These are phyloP conservation scores for Multifurca ochricompacta DNA, from an alignment of 768 basidiomycete species.

Conservation along the genomic window DNA sequence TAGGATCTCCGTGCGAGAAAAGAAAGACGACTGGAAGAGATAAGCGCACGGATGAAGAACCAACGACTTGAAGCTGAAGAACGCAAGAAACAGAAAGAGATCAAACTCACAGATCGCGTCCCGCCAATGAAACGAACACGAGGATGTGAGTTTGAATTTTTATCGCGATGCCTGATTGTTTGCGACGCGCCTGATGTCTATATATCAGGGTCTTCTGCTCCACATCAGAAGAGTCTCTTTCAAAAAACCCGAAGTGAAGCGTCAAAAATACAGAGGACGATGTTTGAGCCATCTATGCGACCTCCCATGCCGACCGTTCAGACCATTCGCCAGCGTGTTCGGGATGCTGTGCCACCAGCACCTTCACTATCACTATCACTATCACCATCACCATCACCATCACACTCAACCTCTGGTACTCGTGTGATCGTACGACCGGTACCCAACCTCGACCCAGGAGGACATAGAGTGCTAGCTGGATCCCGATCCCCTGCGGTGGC, in stretches of 20 bases:
- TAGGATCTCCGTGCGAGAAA: slow-evolving; percentile 44
- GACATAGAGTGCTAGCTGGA: slow-evolving; percentile 6
- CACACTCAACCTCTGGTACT: slow-evolving; percentile 19
- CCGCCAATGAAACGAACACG: slow-evolving; percentile 59
- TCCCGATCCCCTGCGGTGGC: slow-evolving; percentile 25
- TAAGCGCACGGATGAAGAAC: slow-evolving; percentile 51
- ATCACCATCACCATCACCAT: slow-evolving; percentile 25
- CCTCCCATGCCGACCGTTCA: slow-evolving; percentile 47
- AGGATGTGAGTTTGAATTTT: slow-evolving; percentile 48
- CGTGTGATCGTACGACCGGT: slow-evolving; percentile 12
- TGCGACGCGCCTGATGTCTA: slow-evolving; percentile 15
- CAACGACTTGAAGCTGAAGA: slow-evolving; percentile 64
- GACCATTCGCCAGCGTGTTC: slow-evolving; percentile 31
- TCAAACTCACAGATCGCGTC: slow-evolving; percentile 64
- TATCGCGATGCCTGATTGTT: slow-evolving; percentile 2
- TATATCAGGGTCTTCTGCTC: slow-evolving; percentile 32
- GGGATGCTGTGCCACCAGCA: slow-evolving; percentile 14
- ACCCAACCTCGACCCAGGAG: slow-evolving; percentile 6
- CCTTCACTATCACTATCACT: slow-evolving; percentile 28
- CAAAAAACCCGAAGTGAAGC: slow-evolving; percentile 72
- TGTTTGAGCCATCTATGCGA: slow-evolving; percentile 46
- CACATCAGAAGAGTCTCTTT: slow-evolving; percentile 58
- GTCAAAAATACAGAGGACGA: slow-evolving; percentile 53
- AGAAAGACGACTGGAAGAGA: slow-evolving; percentile 55
- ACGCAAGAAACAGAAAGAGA: slow-evolving; percentile 67